Evolutionary conservation across 805 yeast species (phyloP).

Genomic region (Candida coquimbonensis): DNA sequence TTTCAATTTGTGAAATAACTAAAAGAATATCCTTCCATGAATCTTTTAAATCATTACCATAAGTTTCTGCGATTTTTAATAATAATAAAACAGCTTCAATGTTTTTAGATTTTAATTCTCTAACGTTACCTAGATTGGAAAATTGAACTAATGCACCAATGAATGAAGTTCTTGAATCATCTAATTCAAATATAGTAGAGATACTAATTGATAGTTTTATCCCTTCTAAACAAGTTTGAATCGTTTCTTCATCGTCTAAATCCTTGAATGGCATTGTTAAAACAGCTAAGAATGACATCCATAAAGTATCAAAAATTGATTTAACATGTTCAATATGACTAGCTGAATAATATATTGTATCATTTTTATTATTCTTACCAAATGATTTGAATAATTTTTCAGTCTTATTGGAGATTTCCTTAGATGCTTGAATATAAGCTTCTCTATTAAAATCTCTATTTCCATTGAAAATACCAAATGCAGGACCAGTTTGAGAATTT

Average conservation of each 20-base stretch:
- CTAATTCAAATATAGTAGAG: constrained; percentile 76
- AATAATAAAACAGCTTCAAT: constrained; percentile 71
- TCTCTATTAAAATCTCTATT: constrained; percentile 68
- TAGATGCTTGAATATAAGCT: constrained; percentile 88
- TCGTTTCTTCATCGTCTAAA: constrained; percentile 66
- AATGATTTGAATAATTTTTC: constrained; percentile 71
- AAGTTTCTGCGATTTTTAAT: constrained; percentile 68
- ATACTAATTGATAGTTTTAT: constrained; percentile 75
- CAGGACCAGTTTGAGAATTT: constrained; percentile 31
- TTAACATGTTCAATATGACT: constrained; percentile 84
- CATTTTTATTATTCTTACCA: constrained; percentile 38
- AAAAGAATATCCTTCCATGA: constrained; percentile 85
- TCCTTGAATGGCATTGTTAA: constrained; percentile 91
- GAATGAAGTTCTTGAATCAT: constrained; percentile 82
- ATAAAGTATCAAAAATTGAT: constrained; percentile 86
- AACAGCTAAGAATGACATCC: constrained; percentile 97
- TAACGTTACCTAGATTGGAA: constrained; percentile 69
- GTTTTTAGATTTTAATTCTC: constrained; percentile 72
- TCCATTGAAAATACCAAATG: constrained; percentile 50
- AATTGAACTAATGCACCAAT: constrained; percentile 86
- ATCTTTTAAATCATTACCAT: constrained; percentile 64
- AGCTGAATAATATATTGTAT: constrained; percentile 66
- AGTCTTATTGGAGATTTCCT: constrained; percentile 83
- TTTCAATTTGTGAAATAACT: constrained; percentile 84
- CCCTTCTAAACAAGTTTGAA: constrained; percentile 74